Evolutionary conservation across 257 asterid genomes (phyloP), one percentile per base, ranked within the genome.

Genomic region (Solanum ossicruentum): DNA sequence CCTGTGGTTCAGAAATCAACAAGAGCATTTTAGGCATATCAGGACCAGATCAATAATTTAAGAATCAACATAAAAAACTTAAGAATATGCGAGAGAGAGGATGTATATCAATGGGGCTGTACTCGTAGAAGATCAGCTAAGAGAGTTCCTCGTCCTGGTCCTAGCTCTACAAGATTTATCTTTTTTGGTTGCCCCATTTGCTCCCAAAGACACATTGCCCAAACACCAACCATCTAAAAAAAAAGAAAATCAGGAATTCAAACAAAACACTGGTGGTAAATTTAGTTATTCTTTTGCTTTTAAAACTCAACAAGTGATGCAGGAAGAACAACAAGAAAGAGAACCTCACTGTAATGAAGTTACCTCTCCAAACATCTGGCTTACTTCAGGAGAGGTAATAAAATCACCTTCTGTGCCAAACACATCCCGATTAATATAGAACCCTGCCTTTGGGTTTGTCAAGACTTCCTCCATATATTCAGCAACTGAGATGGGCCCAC

Each of bases 331-430:
- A 21, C 5, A 51, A 63, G 8, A 51, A 72, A 70, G 43, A 6
- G 21, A 47, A 4, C 43, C 45, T 28, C 39, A 23, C 7, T 80
- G 43, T 67, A 80, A 39, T 28, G 12, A 69, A 82, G 67, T 47
- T 82, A 95, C 99, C 99, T 97, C 99, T 82, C 99, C 99, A 89
- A 97, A 95, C 98, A 97, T 95, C 91, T 97, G 99, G 92, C 99
- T 97, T 58, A 97, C 99, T 93, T 97, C 99, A 10, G 99, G 99
- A 45, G 99, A 97, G 56, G 99, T 97, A 80, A 97, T 92, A 88
- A 97, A 97, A 87, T 96, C 99, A 10, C 98, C 99, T 63, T 89
- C 93, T 2, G 96, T 92, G 57, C 99, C 99, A 83, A 97, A 97
- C 32, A 97, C 99, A 86, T 97, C 99, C 10, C 97, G 94, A 86